Evolutionary conservation across 2,329 filamentous ascomycete genomes (phyloP), one percentile per base, ranked within the genome.

Genomic region (Mycocentrospora acerina): DNA sequence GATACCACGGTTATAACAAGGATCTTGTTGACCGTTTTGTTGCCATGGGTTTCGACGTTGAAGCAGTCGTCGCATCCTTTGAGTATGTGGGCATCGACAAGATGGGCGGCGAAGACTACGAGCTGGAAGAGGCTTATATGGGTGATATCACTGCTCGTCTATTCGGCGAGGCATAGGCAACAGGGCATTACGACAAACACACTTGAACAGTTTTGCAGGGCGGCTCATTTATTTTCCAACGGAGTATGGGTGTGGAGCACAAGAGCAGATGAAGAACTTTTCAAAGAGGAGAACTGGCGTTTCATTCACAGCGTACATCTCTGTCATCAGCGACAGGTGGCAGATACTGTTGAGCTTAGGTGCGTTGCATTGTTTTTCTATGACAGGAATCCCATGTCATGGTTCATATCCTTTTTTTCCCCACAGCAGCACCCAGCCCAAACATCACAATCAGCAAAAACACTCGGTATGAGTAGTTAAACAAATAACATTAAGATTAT

Each of bases 1-100:
- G 86, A 46, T 96, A 95, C 62, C 80, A 85, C 49, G 91, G 93
- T 2, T 97, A 95, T 69, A 90, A 90, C 69, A 86, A 84, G 59
- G 79, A 85, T 22, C 76, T 96, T 27, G 81, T 97, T 49, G 83
- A 93, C 58, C 80, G 85, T 4, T 97, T 97, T 55, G 82, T 87
- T 12, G 80, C 75, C 55, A 97, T 97, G 91, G 91, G 91, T 9
- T 97, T 97, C 56, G 83, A 89, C 40, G 79, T 95, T 2, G 86
- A 90, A 32, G 77, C 80, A n/a, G 89, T 97, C 1, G 89, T 96
- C 0, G 79, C 85, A 8, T 88, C 89, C 0, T 95, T 96, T 59
- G 77, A 85, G 35, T 86, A 79, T 44, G 83, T 93, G 7, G 86
- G 88, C 5, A 90, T 95, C 51, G 87, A 91, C 47, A 80, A 80